These are phyloP conservation scores for Coemansia sp. DNA, from an alignment of 192 early-diverging fungal genomes.

Conservation along the genomic window DNA sequence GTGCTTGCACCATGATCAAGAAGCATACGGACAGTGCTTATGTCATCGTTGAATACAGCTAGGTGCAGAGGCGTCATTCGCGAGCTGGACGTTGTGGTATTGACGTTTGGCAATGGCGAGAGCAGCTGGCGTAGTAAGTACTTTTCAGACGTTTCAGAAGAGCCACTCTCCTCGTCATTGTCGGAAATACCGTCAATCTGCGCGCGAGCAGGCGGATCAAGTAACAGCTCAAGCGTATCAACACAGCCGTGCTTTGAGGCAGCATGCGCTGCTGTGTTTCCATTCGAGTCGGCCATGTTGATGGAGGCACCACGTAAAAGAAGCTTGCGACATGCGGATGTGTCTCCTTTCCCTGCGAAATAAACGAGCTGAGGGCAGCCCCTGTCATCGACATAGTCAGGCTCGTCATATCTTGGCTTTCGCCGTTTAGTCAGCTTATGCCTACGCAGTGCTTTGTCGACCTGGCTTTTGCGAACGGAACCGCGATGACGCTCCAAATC, in stretches of 20 bases:
- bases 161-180: slow-evolving; percentile 9
- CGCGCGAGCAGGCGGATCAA: slow-evolving; percentile 32
- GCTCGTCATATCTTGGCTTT: slow-evolving; percentile 30
- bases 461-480: not conserved
- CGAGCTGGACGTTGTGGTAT: slow-evolving; percentile 19
- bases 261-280: slow-evolving; percentile 47
- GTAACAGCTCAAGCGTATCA: slow-evolving; percentile 34
- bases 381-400: slow-evolving; percentile 27
- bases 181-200: slow-evolving; percentile 5
- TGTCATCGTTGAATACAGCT: slow-evolving; percentile 32
- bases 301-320: slow-evolving; percentile 41
- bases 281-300: slow-evolving; percentile 27
- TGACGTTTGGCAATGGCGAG: slow-evolving; percentile 46
- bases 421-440: slow-evolving; percentile 28
- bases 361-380: slow-evolving; percentile 47
- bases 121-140: slow-evolving; percentile 25
- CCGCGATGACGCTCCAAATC: not conserved
- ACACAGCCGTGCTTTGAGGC: slow-evolving; percentile 26
- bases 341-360: slow-evolving; percentile 45
- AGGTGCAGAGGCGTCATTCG: slow-evolving; percentile 46
- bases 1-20: slow-evolving; percentile 41
- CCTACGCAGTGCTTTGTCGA: slow-evolving; percentile 13
- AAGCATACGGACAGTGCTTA: slow-evolving; percentile 29
- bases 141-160: slow-evolving; percentile 15
- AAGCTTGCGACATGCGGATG: slow-evolving; percentile 31